Evolutionary conservation across 2,329 filamentous ascomycete genomes (phyloP).

Genomic region (Zelopaecilomyces penicillatus): DNA sequence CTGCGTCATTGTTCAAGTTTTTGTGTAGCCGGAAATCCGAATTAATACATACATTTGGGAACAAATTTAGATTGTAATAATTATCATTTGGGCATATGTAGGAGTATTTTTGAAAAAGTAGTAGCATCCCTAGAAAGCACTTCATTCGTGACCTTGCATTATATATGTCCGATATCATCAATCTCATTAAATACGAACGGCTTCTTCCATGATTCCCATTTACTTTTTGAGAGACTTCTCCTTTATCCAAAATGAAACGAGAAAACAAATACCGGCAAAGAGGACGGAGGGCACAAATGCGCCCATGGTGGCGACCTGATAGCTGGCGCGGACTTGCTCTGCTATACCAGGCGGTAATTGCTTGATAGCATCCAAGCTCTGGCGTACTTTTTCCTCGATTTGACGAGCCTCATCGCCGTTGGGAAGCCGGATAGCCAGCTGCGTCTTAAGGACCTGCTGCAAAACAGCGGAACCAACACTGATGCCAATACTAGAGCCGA

Average conservation of each 20-base stretch:
- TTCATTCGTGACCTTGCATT: too few species aligned
- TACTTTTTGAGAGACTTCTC: slow-evolving; percentile 45
- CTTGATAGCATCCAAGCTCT: slow-evolving; percentile 62
- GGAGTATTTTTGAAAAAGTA: too few species aligned
- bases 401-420: slow-evolving; percentile 50
- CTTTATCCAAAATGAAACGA: slow-evolving; percentile 41
- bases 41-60: too few species aligned
- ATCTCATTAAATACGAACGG: not conserved
- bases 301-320: slow-evolving; percentile 40
- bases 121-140: too few species aligned
- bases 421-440: slow-evolving; percentile 45
- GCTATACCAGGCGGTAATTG: slow-evolving; percentile 52
- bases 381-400: slow-evolving; percentile 61
- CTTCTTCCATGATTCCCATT: not conserved
- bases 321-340: slow-evolving; percentile 55
- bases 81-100: too few species aligned
- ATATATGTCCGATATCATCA: too few species aligned
- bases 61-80: too few species aligned
- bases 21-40: too few species aligned
- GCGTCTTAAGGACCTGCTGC: slow-evolving; percentile 56
- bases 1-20: too few species aligned
- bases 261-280: slow-evolving; percentile 30
- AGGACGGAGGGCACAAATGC: slow-evolving; percentile 31
- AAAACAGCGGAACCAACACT: slow-evolving; percentile 64
- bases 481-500: slow-evolving; percentile 69